Conservation (phyloP, 2,329 filamentous ascomycete genomes). For the Talaromyces pinophilus region DNA sequence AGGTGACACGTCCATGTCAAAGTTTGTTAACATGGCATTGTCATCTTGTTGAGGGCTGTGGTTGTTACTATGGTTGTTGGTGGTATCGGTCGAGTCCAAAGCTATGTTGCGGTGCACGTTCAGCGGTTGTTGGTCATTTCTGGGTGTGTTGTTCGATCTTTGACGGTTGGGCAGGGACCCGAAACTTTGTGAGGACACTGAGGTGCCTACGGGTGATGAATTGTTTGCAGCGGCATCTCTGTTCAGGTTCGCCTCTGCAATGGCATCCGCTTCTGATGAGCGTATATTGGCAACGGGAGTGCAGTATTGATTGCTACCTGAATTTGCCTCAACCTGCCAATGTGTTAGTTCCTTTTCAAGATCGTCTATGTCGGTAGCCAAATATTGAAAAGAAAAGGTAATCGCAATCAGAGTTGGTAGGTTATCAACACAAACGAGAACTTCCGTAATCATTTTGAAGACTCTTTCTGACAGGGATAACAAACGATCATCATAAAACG, state of each 20-base stretch:
- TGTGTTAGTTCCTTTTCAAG: background rate
- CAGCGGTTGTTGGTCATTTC: background rate
- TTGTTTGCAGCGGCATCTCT: slow-evolving; percentile 1
- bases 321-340: background rate
- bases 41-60: slow-evolving; percentile 16
- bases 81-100: background rate
- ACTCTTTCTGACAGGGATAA: slow-evolving; percentile 96
- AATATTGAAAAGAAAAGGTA: background rate
- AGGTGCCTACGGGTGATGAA: slow-evolving; percentile 16
- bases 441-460: slow-evolving; percentile 36
- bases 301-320: background rate
- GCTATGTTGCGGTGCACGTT: background rate
- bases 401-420: slow-evolving; percentile 64
- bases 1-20: slow-evolving; percentile 38
- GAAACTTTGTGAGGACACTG: slow-evolving; percentile 10
- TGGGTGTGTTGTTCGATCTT: slow-evolving; percentile 24
- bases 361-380: background rate
- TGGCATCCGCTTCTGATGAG: background rate
- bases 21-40: slow-evolving; percentile 24
- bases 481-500: slow-evolving; percentile 68
- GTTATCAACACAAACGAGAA: slow-evolving; percentile 67
- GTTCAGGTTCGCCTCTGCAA: background rate
- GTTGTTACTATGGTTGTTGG: slow-evolving; percentile 19
- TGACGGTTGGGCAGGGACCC: slow-evolving; percentile 32
- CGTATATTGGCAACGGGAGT: background rate